These are phyloP conservation scores for Fusarium circinatum DNA, from an alignment of 2,329 filamentous ascomycete genomes.

Conservation along the genomic window DNA sequence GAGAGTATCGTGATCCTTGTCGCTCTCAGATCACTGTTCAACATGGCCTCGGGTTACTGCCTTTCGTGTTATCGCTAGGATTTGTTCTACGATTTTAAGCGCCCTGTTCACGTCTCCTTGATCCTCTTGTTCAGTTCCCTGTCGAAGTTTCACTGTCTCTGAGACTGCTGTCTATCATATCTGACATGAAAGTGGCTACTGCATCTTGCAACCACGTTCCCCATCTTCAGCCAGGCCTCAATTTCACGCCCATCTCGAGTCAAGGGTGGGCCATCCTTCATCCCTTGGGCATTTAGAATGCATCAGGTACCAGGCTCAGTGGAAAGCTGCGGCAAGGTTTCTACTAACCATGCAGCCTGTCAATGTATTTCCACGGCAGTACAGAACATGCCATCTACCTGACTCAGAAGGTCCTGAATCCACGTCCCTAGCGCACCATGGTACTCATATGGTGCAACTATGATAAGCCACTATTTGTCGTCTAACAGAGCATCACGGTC, in stretches of 20 bases:
- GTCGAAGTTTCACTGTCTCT: slow-evolving; percentile 10
- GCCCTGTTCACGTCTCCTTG: background rate
- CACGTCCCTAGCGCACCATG: slow-evolving; percentile 25
- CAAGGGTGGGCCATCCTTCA: slow-evolving; percentile 2
- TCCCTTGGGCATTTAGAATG: slow-evolving; percentile 3
- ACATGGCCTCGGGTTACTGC: background rate
- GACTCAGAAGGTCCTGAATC: slow-evolving; percentile 31
- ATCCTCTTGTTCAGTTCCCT: background rate
- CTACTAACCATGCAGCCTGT: slow-evolving; percentile 10
- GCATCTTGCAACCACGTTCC: slow-evolving; percentile 20
- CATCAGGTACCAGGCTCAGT: slow-evolving; percentile 5
- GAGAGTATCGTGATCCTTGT: slow-evolving; percentile 17
- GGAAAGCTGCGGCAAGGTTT: background rate
- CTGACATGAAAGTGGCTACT: slow-evolving; percentile 9
- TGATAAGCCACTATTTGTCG: slow-evolving; percentile 18
- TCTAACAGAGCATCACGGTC: background rate
- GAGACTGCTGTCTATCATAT: slow-evolving; percentile 10
- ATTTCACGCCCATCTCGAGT: slow-evolving; percentile 29
- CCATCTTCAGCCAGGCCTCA: slow-evolving; percentile 21
- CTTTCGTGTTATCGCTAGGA: background rate
- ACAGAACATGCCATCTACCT: slow-evolving; percentile 21
- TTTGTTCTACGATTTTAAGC: background rate
- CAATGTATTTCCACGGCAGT: slow-evolving; percentile 13
- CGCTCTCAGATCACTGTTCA: background rate
- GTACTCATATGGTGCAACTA: background rate